These are phyloP conservation scores for Candida fluviatilis DNA, from an alignment of 805 yeast species.

Conservation along the genomic window DNA sequence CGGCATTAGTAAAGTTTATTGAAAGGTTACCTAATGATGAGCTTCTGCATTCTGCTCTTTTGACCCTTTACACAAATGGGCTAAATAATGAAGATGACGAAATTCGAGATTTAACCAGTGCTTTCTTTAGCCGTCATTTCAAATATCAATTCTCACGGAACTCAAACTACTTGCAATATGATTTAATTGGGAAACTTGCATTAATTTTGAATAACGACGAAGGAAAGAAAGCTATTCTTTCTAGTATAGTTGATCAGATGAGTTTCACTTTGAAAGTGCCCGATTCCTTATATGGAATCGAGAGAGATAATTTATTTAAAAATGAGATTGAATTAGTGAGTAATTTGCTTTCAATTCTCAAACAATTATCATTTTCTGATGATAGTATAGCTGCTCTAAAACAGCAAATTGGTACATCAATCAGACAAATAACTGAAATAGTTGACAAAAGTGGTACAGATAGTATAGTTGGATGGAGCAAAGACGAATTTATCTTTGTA, in stretches of 20 bases:
- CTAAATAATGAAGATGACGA: constrained; percentile 3
- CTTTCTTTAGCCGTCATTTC: background rate
- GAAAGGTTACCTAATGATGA: background rate
- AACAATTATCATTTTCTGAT: background rate
- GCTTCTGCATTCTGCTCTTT: background rate
- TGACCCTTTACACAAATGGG: background rate
- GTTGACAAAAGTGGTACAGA: background rate
- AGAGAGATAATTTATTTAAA: constrained; percentile 63
- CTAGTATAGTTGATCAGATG: background rate
- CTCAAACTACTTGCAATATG: constrained; percentile 1
- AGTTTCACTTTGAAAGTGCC: background rate
- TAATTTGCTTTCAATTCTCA: background rate
- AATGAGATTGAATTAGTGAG: constrained; percentile 28
- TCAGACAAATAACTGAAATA: background rate
- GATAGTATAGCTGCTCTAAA: too few species aligned
- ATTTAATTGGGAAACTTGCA: background rate
- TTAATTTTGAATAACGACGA: background rate
- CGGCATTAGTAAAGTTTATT: background rate
- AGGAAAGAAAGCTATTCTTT: background rate
- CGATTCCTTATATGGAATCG: constrained; percentile 54
- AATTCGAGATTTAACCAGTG: constrained; percentile 1
- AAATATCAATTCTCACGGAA: background rate
- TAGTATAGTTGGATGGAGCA: constrained; percentile 15
- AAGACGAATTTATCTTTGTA: constrained; percentile 8
- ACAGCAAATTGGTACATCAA: background rate